Percentiles rank a stretch among this genome's conserved stretches.
phyloP scores from a whole-genome alignment of 140 eudicot species.

The Ambrosia hybrid region DNA sequence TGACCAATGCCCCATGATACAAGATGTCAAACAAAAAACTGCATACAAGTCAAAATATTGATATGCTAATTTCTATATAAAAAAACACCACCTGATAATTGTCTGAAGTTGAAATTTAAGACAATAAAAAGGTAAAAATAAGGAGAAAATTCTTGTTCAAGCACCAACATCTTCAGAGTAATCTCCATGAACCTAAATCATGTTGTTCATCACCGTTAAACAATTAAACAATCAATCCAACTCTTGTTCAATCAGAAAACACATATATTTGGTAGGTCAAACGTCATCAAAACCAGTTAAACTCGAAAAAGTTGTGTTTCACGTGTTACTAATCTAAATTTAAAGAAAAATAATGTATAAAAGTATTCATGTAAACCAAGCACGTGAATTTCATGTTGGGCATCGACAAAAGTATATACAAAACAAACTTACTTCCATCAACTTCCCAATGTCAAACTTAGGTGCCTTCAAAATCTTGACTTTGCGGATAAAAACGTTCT shows the following conservation, averaged over 20 bases:
- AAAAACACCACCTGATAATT: conserved; percentile 1
- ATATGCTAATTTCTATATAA: conserved; percentile 9
- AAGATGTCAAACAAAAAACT: not conserved
- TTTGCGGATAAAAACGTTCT: conserved; percentile 67
- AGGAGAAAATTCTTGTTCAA: conserved; percentile 18
- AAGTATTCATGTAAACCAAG: too few relatives aligned
- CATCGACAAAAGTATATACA: not conserved
- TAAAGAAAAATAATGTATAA: too few relatives aligned
- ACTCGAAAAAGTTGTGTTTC: too few relatives aligned
- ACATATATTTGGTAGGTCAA: too few relatives aligned
- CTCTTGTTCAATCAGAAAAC: too few relatives aligned
- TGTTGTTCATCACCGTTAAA: not conserved
- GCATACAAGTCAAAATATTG: conserved; percentile 19
- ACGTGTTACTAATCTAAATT: too few relatives aligned
- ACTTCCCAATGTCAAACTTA: conserved; percentile 70
- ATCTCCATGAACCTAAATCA: conserved; percentile 68
- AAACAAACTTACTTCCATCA: conserved; percentile 59
- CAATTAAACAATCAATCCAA: too few relatives aligned
- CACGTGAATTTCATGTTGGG: too few relatives aligned
- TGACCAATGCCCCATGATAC: not conserved
- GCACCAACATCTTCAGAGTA: conserved; percentile 69
- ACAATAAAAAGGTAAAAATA: not conserved
- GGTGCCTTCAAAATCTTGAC: conserved; percentile 82
- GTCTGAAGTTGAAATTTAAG: conserved; percentile 9
- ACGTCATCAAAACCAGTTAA: too few relatives aligned